Evolutionary conservation across 2,329 filamentous ascomycete species (phyloP), one percentile per base, ranked within the genome.

Genomic region (Venturia asperata): DNA sequence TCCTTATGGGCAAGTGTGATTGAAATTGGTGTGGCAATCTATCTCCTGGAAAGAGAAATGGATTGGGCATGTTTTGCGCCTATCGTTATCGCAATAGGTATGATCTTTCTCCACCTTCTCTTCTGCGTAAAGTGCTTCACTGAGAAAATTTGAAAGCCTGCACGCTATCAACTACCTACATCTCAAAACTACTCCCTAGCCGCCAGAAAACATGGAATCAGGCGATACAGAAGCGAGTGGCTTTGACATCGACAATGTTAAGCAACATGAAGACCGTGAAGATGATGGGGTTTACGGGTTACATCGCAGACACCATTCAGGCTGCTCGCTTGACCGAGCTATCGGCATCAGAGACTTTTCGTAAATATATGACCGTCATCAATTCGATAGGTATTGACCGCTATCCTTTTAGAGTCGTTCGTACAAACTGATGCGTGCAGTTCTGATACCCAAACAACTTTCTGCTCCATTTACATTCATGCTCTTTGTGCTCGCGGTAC

Each of bases 251-350:
- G 42, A 30, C 41, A 24, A 30, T 63, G 42, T 30, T 63, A 15
- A 63, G 61, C 24, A 43, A 24, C 10, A 63, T 63, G 61, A 63
- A 63, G 34, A 39, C 42, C 24, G 61, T 63, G 4, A 63, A 63
- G 30, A 63, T 63, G 61, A 37, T 52, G 30, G 61, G 61, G n/a
- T 47, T 49, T 15, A 21, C 30, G 7, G 13, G 34, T 34, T 19
- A 21, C 42, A 27, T 52, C 21, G 24, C 61, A 17, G 19, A 63
- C 17, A 24, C 10, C 9, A 47, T 63, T 52, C 61, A 49, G 19
- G 61, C n/a, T n/a, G 41, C 30, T 15, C 41, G 61, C 13, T 52
- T 47, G 15, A 13, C 42, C 15, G 61, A 63, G 42, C 30, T 63
- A 11, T 17, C 30, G 13, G 34, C 21, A 3, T 41, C 42, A 19